phyloP scores from a whole-genome alignment of 2,329 filamentous ascomycete genomes.

The Akanthomyces lecanii region DNA sequence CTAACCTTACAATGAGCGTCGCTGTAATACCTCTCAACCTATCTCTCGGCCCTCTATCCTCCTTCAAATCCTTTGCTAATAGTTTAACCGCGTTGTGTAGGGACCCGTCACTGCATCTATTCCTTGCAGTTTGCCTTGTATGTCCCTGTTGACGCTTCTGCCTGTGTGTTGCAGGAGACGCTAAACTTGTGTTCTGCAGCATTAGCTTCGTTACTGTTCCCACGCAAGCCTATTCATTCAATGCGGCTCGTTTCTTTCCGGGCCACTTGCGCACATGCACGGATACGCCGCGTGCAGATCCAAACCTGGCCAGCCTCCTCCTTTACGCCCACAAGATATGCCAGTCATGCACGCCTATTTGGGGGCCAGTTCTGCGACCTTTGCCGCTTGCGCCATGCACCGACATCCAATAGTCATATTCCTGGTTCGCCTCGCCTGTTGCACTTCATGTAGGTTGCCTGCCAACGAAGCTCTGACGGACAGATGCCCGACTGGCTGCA shows the following conservation, averaged over 20 bases:
- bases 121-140: not conserved
- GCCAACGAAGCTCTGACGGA: not conserved
- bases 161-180: not conserved
- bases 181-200: constrained; percentile 8
- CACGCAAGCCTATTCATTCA: not conserved
- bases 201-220: not conserved
- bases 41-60: not conserved
- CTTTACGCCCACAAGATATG: constrained; percentile 6
- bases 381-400: not conserved
- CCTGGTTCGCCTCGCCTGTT: not conserved
- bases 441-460: not conserved
- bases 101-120: not conserved
- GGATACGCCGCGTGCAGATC: not conserved
- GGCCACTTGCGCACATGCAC: not conserved
- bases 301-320: constrained; percentile 4
- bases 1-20: not conserved
- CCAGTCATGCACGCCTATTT: constrained; percentile 8
- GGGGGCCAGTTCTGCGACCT: not conserved
- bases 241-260: not conserved
- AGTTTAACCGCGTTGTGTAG: not conserved
- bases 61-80: not conserved
- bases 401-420: not conserved
- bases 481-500: not conserved
- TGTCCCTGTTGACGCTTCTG: not conserved
- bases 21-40: not conserved